phyloP scores from a whole-genome alignment of 2,329 filamentous ascomycete species.

The Arthrobotrys conoides region DNA sequence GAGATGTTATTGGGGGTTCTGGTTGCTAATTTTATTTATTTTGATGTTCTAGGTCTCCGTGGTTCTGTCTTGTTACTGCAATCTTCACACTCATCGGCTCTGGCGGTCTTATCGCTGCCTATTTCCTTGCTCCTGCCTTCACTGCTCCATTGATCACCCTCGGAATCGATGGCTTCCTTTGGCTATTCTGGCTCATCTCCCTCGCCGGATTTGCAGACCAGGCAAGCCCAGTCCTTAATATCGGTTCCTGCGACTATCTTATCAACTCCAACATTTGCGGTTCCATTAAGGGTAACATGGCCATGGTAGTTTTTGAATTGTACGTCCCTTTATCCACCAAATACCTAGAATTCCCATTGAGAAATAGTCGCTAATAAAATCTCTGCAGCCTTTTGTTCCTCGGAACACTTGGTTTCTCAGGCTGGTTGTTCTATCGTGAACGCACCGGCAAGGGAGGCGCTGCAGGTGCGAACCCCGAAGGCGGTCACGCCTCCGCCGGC shows the following conservation, averaged over 20 bases:
- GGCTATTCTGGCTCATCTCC: constrained; percentile 62
- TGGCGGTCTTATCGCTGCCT: constrained; percentile 61
- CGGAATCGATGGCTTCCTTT: constrained; percentile 67
- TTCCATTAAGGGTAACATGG: constrained; percentile 44
- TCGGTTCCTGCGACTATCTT: constrained; percentile 22
- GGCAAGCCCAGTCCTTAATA: constrained; percentile 18
- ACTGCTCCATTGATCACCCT: constrained; percentile 61
- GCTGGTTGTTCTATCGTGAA: constrained; percentile 55
- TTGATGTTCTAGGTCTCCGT: constrained; percentile 58
- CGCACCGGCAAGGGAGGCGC: constrained; percentile 35
- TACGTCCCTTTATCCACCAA: constrained; percentile 32
- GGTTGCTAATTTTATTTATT: not conserved
- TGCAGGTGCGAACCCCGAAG: constrained; percentile 57
- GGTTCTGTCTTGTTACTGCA: constrained; percentile 61
- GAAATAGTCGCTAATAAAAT: constrained; percentile 2
- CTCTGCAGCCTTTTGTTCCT: constrained; percentile 62
- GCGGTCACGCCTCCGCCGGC: constrained; percentile 53
- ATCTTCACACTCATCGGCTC: constrained; percentile 68
- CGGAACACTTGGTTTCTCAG: constrained; percentile 62
- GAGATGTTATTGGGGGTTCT: not conserved
- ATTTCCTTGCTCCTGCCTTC: constrained; percentile 62
- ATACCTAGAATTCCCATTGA: not conserved
- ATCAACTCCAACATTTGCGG: constrained; percentile 23
- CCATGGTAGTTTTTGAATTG: constrained; percentile 55
- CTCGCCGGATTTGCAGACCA: constrained; percentile 61